Base-by-base conservation (phyloP, 1,139 yeast genomes). In the Kurtzmaniella quercitrusa region DNA sequence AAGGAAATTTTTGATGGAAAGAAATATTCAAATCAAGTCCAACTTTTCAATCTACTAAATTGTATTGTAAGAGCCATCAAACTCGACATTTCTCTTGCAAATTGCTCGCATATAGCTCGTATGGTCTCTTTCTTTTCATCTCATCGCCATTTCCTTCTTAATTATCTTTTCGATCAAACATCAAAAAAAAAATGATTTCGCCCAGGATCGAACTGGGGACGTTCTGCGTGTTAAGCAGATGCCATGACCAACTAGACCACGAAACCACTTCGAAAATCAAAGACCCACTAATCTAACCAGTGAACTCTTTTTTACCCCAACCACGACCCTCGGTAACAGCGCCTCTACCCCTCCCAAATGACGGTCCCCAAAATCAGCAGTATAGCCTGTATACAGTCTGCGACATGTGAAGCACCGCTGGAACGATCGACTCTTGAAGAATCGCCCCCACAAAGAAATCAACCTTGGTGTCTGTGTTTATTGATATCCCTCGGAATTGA, bases 151-250 rank as follows among this genome's bases (percentile, higher is more conserved):
- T n/a, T n/a, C n/a, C n/a, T n/a, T n/a, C n/a, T n/a, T n/a, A n/a
- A n/a, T n/a, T n/a, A n/a, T n/a, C n/a, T n/a, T n/a, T n/a, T n/a
- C n/a, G n/a, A n/a, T n/a, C n/a, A n/a, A n/a, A n/a, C n/a, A n/a
- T n/a, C 18, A 36, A 40, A 36, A 40, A 38, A 17, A 14, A 30
- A 26, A 18, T 40, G 39, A 40, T 85, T 86, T 80, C 84, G 88
- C 96, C 96, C 96, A 88, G 96, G 96, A 85, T 88, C 96, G 96
- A 88, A 88, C 96, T 87, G 96, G 96, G 96, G 96, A 88, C 96
- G 91, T 87, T 85, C 91, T 85, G 95, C 95, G 95, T 88, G 96
- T 88, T 87, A 88, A 86, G 95, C 95, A 87, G 91, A 84, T 85
- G 95, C 94, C 95, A 87, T 88, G 79, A 88, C 95, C 95, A 71